Conservation (phyloP, 1,284 basidiomycete genomes). For the Agroathelia rolfsii region DNA sequence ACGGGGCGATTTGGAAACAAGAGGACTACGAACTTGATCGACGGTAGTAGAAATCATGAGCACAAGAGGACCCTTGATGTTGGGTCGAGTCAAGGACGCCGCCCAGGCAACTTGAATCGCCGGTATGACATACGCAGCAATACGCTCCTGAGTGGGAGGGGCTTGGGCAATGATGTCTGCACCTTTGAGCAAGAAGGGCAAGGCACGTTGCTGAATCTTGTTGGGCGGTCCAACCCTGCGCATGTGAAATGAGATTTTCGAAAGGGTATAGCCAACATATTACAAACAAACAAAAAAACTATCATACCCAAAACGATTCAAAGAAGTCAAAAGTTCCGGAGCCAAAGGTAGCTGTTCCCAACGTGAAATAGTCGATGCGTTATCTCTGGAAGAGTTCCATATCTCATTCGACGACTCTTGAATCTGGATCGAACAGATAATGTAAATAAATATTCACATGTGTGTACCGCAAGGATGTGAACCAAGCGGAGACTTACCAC, state of each 20-base stretch:
- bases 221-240: constrained; percentile 89
- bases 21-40: too few species aligned
- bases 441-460: constrained; percentile 7
- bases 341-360: constrained; percentile 91
- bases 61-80: constrained; percentile 73
- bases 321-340: constrained; percentile 79
- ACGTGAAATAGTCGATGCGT: constrained; percentile 83
- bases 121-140: constrained; percentile 93
- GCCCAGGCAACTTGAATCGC: constrained; percentile 81
- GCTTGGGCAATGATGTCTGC: constrained; percentile 98
- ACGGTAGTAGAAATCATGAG: constrained; percentile 96
- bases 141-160: constrained; percentile 95
- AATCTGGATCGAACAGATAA: constrained; percentile 34
- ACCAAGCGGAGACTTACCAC: constrained; percentile 38
- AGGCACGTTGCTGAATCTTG: constrained; percentile 94
- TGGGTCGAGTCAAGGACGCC: constrained; percentile 36
- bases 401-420: constrained; percentile 42
- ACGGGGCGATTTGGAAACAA: too few species aligned
- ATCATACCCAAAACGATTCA: constrained; percentile 87
- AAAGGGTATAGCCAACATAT: constrained; percentile 9
- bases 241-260: constrained; percentile 10
- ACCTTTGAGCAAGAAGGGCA: constrained; percentile 89
- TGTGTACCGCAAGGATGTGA: constrained; percentile 1
- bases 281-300: constrained; percentile 4
- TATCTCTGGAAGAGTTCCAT: constrained; percentile 53